Conservation (phyloP, 2,329 filamentous ascomycete species). For the Colletotrichum musae region DNA sequence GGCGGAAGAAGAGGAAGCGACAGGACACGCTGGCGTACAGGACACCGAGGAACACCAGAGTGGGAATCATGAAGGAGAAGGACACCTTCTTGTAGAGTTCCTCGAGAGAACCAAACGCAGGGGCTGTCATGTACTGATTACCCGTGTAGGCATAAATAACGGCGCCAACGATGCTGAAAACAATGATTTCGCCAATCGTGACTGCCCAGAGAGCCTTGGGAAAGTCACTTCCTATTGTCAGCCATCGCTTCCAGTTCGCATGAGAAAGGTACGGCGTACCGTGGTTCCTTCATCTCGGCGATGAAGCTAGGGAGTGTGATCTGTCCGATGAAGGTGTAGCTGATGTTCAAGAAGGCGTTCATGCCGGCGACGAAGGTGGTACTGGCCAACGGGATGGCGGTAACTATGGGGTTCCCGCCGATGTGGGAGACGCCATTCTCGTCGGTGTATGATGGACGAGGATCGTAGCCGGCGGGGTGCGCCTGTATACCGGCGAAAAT, state of each 20-base stretch:
- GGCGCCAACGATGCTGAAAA: conserved; percentile 86
- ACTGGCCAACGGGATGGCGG: conserved; percentile 74
- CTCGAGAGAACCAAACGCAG: conserved; percentile 87
- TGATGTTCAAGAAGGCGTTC: conserved; percentile 94
- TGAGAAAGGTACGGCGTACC: conserved; percentile 48
- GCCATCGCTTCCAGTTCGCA: conserved; percentile 48
- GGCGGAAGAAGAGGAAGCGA: conserved; percentile 91
- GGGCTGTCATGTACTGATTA: conserved; percentile 88
- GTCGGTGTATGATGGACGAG: conserved; percentile 56
- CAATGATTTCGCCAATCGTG: conserved; percentile 87
- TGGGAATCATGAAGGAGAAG: conserved; percentile 97
- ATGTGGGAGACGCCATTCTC: conserved; percentile 47
- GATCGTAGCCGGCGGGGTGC: conserved; percentile 78
- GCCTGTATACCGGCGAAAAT: conserved; percentile 85
- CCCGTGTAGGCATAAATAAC: conserved; percentile 91
- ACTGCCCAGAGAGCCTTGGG: conserved; percentile 94
- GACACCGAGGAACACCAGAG: conserved; percentile 91
- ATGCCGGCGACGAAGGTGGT: conserved; percentile 88
- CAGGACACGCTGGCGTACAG: conserved; percentile 92
- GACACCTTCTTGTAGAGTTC: conserved; percentile 88
- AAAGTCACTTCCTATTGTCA: conserved; percentile 77
- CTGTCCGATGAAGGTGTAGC: conserved; percentile 96
- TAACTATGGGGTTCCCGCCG: conserved; percentile 76
- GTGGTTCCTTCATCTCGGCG: conserved; percentile 85
- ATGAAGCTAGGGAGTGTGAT: conserved; percentile 96